Base-by-base conservation (phyloP, 2,329 filamentous ascomycete species). In the Aspergillus sp. region DNA sequence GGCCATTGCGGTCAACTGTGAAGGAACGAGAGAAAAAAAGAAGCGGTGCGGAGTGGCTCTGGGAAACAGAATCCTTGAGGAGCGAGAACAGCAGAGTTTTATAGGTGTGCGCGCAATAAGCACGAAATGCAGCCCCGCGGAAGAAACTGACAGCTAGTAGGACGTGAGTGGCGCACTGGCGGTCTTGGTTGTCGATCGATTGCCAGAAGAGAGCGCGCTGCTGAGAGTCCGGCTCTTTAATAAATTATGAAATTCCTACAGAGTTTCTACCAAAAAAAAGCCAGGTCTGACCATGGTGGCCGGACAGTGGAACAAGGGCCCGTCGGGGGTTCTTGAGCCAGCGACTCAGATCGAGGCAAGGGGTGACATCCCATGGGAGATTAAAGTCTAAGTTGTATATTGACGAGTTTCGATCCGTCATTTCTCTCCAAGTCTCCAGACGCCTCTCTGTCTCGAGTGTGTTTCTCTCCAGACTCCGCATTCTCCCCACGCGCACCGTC, bases 91-190 rank as follows among this genome's bases (percentile, higher is more conserved):
- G n/a, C 43, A 19, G 46, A 17, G 35, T 25, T 45, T 53, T 53
- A 53, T 53, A 53, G 27, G 50, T 25, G n/a, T 33, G 25, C 6
- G 37, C n/a, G 25, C 15, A 27, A 52, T 52, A 52, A 52, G 37
- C 23, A 45, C 35, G 12, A n/a, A 37, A 37, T 37, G 23, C 14
- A 33, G 14, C 41, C 51, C 51, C 41, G 41, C 51, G 46, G 33
- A 12, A 23, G n/a, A 15, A 43, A 43, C n/a, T 17, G 31, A 27
- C 46, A 49, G 45, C 46, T n/a, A 31, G 35, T 12, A 21, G 39
- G 12, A 52, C 14, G 49, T 39, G 14, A 11, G 49, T 52, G 49
- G 49, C 49, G 31, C 48, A 25, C 37, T 17, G 27, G 27, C 27
- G 27, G 27, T 31, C n/a, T 17, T 15, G 25, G 27, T 31, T 12